phyloP scores from a whole-genome alignment of 164 flowering plant genomes.

The Warburgia ugandensis region DNA sequence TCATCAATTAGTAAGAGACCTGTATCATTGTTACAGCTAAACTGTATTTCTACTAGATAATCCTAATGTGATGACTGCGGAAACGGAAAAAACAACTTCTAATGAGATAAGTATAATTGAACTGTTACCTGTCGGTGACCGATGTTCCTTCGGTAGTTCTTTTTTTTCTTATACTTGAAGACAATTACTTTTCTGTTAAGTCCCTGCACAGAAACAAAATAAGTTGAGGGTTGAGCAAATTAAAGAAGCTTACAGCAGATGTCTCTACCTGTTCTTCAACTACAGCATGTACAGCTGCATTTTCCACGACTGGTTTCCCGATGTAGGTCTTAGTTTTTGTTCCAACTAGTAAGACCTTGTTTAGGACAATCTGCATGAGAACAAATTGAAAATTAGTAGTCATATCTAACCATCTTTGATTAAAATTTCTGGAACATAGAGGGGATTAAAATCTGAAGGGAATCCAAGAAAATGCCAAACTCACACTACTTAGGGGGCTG shows the following conservation, averaged over 20 bases:
- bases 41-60: neutral
- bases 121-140: slow-evolving; percentile 83
- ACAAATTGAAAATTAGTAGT: neutral
- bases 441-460: neutral
- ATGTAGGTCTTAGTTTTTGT: slow-evolving; percentile 71
- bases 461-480: neutral
- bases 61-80: neutral
- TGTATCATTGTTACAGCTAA: neutral
- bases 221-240: neutral
- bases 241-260: neutral
- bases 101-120: neutral
- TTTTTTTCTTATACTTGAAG: slow-evolving; percentile 79
- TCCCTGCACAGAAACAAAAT: slow-evolving; percentile 32
- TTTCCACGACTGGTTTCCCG: slow-evolving; percentile 79
- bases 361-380: slow-evolving; percentile 57
- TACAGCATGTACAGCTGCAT: slow-evolving; percentile 92
- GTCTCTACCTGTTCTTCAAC: slow-evolving; percentile 81
- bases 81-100: too few species aligned
- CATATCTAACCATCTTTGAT: neutral
- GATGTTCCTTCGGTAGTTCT: slow-evolving; percentile 79
- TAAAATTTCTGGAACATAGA: neutral
- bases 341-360: slow-evolving; percentile 87
- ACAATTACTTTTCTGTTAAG: slow-evolving; percentile 65
- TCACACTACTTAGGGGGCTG: neutral
- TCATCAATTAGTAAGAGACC: neutral